phyloP scores from a whole-genome alignment of 306 rosid genomes.

The Prunus fruticosa region DNA sequence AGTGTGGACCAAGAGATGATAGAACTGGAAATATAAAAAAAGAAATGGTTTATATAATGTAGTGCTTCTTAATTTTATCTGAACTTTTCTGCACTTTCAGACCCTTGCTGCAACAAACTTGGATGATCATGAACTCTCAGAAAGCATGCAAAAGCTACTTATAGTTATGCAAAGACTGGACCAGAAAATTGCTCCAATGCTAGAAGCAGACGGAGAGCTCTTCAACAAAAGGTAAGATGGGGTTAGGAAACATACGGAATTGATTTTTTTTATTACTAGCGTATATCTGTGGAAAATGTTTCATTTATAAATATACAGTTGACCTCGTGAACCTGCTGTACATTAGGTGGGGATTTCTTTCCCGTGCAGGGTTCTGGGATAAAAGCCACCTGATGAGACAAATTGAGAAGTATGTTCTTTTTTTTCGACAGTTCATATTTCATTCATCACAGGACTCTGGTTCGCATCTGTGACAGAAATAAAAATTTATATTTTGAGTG shows the following conservation, averaged over 20 bases:
- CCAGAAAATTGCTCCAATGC: constrained; percentile 81
- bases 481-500: neutral
- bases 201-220: constrained; percentile 86
- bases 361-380: constrained; percentile 97
- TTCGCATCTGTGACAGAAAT: neutral
- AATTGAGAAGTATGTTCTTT: constrained; percentile 79
- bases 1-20: neutral
- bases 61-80: constrained; percentile 10
- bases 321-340: constrained; percentile 23
- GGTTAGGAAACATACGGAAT: neutral
- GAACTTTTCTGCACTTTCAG: constrained; percentile 42
- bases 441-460: neutral
- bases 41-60: neutral
- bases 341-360: constrained; percentile 94
- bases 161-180: constrained; percentile 98
- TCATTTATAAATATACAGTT: constrained; percentile 13
- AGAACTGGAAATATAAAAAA: neutral
- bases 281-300: neutral
- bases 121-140: constrained; percentile 84
- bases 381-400: constrained; percentile 99
- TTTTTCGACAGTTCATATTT: neutral
- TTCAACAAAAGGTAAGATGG: constrained; percentile 72
- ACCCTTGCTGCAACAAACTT: constrained; percentile 92
- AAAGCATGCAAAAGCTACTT: constrained; percentile 90
- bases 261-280: neutral